A percentile compares a stretch with the other conserved stretches of the same genome.
Conservation (phyloP, 2,329 filamentous ascomycete genomes). For the Coniella vitis region DNA sequence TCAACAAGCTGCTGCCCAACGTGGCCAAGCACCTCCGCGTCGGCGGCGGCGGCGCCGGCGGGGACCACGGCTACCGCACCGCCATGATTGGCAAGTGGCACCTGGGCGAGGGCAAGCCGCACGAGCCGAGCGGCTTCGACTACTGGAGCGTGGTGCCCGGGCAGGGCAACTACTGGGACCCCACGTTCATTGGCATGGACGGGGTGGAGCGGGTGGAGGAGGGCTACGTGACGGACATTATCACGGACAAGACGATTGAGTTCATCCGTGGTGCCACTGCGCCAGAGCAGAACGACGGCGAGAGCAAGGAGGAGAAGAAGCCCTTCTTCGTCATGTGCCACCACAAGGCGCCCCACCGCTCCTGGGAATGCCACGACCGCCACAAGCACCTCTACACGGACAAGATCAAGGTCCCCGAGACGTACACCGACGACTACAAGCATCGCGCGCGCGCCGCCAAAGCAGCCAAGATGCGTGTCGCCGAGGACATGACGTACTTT, state of each 20-base stretch:
- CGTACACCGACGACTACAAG: constrained; percentile 48
- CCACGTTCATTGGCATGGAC: constrained; percentile 37
- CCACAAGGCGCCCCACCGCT: constrained; percentile 47
- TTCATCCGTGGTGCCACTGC: constrained; percentile 27
- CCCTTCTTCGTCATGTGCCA: constrained; percentile 52
- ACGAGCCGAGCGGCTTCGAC: constrained; percentile 44
- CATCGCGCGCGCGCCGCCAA: constrained; percentile 42
- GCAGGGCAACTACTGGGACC: constrained; percentile 46
- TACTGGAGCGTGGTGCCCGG: constrained; percentile 45
- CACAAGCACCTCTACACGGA: constrained; percentile 43
- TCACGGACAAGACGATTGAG: constrained; percentile 41
- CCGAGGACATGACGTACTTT: constrained; percentile 43
- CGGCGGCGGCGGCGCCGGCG: constrained; percentile 42
- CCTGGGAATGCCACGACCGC: constrained; percentile 43
- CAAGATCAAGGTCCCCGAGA: constrained; percentile 40
- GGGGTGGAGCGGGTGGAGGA: constrained; percentile 23
- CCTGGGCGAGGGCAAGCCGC: constrained; percentile 38
- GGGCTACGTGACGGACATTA: constrained; percentile 46
- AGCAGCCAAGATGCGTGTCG: constrained; percentile 44
- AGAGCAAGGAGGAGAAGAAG: constrained; percentile 23
- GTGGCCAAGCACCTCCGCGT: constrained; percentile 42
- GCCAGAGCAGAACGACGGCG: no score
- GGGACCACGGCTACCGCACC: constrained; percentile 33
- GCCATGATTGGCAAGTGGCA: constrained; percentile 51
- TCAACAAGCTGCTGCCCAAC: constrained; percentile 44